A percentile compares a stretch with the other conserved stretches of the same genome.
Conservation (phyloP, 2,329 filamentous ascomycete genomes). For the Lomentospora prolificans region DNA sequence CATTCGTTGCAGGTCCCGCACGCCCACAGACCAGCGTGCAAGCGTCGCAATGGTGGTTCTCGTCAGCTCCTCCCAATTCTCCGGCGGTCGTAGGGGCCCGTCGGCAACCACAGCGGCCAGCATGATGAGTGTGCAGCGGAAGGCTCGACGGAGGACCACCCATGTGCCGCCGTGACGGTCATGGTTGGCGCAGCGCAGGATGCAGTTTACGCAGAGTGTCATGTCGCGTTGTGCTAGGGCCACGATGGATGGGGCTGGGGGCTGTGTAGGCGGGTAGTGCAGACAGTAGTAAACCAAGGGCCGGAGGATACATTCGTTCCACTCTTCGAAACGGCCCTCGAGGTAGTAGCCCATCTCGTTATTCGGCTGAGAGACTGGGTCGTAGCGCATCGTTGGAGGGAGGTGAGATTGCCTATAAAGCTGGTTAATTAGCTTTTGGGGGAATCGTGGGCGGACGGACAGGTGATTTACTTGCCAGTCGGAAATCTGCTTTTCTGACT, state of each 20-base stretch:
- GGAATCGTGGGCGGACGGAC: background rate
- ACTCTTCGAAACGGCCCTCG: constrained; percentile 10
- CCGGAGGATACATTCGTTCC: constrained; percentile 12
- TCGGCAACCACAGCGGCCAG: constrained; percentile 8
- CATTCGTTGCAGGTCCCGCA: constrained; percentile 6
- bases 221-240: constrained; percentile 11
- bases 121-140: constrained; percentile 8
- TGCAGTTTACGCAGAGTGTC: constrained; percentile 8
- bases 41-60: background rate
- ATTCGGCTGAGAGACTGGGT: constrained; percentile 7
- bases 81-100: constrained; percentile 3
- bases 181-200: constrained; percentile 9
- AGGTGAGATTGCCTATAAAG: constrained; percentile 10
- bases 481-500: constrained; percentile 10
- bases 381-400: constrained; percentile 11
- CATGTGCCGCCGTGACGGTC: constrained; percentile 12
- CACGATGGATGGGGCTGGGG: background rate
- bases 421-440: constrained; percentile 4
- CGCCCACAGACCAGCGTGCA: background rate
- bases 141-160: constrained; percentile 10
- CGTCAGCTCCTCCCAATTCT: constrained; percentile 3
- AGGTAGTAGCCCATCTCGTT: constrained; percentile 12
- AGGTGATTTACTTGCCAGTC: constrained; percentile 2
- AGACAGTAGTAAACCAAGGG: constrained; percentile 12
- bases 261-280: constrained; percentile 3